phyloP scores from a whole-genome alignment of 345 rosid species.

The Capsella bursapastoris region DNA sequence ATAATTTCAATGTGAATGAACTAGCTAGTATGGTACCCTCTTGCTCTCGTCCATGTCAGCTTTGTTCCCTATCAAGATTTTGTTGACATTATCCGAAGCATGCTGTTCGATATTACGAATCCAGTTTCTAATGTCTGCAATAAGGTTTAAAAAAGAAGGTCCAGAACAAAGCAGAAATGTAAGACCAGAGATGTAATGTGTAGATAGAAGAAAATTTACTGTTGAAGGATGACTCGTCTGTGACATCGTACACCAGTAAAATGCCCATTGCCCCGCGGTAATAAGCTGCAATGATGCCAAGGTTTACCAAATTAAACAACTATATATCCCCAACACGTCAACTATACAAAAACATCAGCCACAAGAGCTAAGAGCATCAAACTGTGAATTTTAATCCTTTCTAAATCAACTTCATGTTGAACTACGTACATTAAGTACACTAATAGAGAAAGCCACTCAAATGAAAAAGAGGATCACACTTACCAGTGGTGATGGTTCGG shows the following conservation, averaged over 20 bases:
- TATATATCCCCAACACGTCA: neutral
- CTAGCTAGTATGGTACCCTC: slow-evolving; percentile 59
- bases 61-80: slow-evolving; percentile 96
- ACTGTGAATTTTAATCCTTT: neutral
- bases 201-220: slow-evolving; percentile 53
- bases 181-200: slow-evolving; percentile 4
- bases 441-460: neutral
- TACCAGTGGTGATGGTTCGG: slow-evolving; percentile 91
- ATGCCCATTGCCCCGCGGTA: slow-evolving; percentile 96
- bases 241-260: slow-evolving; percentile 89
- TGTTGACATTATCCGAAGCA: slow-evolving; percentile 97
- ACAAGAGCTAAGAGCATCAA: neutral
- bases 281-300: slow-evolving; percentile 58
- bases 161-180: slow-evolving; percentile 25
- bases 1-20: neutral
- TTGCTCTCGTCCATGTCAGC: slow-evolving; percentile 99
- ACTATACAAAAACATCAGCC: slow-evolving; percentile 11
- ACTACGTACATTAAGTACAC: neutral
- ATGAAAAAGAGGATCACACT: slow-evolving; percentile 29
- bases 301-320: neutral
- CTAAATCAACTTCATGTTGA: neutral
- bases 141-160: slow-evolving; percentile 30
- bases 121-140: slow-evolving; percentile 97
- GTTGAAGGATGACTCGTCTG: slow-evolving; percentile 90
- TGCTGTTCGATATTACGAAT: slow-evolving; percentile 99